phyloP scores from a whole-genome alignment of 768 basidiomycete genomes.

The Glaciozyma martinii region DNA sequence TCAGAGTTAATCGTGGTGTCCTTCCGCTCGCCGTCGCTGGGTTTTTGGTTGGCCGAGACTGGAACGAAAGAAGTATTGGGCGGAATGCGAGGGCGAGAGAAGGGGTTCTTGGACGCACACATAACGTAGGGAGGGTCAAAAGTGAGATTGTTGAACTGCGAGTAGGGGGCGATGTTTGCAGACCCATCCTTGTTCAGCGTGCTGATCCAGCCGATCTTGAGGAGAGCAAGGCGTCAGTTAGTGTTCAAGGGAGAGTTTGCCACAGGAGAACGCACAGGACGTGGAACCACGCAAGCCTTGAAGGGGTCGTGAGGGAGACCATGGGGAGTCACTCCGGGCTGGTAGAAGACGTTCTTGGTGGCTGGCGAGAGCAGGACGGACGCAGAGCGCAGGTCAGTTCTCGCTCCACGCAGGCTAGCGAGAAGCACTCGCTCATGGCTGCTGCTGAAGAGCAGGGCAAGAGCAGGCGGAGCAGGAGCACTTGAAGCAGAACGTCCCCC shows the following conservation, averaged over 20 bases:
- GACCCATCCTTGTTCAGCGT: conserved; percentile 5
- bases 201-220: conserved; percentile 19
- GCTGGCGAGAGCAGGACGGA: no score
- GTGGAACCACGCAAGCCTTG: conserved; percentile 13
- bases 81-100: no score
- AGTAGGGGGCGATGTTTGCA: conserved; percentile 2
- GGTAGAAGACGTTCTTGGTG: conserved; percentile 3
- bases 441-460: no score
- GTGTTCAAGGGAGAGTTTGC: no score
- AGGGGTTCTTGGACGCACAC: neutral
- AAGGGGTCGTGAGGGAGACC: conserved; percentile 11
- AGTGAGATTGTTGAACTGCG: conserved; percentile 7
- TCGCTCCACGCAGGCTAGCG: no score
- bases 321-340: conserved; percentile 5
- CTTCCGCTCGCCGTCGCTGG: neutral
- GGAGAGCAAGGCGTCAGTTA: no score
- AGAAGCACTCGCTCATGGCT: no score
- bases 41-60: conserved; percentile 6
- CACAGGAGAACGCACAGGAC: neutral
- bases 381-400: no score
- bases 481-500: no score
- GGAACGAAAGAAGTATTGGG: neutral
- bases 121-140: conserved; percentile 9
- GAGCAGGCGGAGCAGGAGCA: no score
- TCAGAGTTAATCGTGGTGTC: conserved; percentile 3